Conservation (phyloP, 805 yeast genomes). For the Yarrowia sp. region DNA sequence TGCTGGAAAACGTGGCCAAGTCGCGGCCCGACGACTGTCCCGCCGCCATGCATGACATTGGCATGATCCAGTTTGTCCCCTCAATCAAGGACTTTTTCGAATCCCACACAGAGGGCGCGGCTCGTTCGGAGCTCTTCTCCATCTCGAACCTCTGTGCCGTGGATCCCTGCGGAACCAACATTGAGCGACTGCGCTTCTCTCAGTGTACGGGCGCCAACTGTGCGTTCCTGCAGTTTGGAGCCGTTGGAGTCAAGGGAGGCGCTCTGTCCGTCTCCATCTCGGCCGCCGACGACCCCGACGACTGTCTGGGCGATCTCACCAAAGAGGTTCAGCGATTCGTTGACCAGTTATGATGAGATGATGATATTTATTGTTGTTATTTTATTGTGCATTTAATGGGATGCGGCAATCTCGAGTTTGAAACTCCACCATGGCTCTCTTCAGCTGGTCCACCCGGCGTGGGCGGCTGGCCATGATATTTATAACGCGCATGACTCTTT, state of each 20-base stretch:
- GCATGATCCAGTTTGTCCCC: constrained; percentile 28
- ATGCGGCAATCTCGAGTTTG: constrained; percentile 15
- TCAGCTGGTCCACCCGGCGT: not conserved
- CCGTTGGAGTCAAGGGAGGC: constrained; percentile 30
- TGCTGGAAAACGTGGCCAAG: constrained; percentile 13
- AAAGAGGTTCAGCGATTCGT: constrained; percentile 21
- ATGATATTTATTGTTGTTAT: constrained; percentile 24
- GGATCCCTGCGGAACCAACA: constrained; percentile 15
- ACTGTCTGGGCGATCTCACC: constrained; percentile 34
- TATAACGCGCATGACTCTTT: constrained; percentile 28
- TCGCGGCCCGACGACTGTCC: constrained; percentile 27
- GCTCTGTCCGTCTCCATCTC: constrained; percentile 3
- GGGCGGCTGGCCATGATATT: constrained; percentile 15
- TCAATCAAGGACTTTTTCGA: constrained; percentile 29
- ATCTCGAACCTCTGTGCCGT: constrained; percentile 32
- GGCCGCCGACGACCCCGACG: constrained; percentile 33
- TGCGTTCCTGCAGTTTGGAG: constrained; percentile 33
- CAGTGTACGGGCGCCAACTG: constrained; percentile 35
- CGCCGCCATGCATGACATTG: constrained; percentile 28
- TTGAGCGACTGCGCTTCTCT: constrained; percentile 26
- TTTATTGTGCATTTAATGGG: constrained; percentile 11
- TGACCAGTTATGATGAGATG: constrained; percentile 9
- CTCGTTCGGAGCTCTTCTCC: constrained; percentile 27
- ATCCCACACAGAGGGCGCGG: constrained; percentile 30
- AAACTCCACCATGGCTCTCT: constrained; percentile 23